Percentiles rank a stretch among this genome's conserved stretches.
These are phyloP conservation scores for Inga leiocalycina DNA, from an alignment of 306 rosid genomes.

Conservation along the genomic window DNA sequence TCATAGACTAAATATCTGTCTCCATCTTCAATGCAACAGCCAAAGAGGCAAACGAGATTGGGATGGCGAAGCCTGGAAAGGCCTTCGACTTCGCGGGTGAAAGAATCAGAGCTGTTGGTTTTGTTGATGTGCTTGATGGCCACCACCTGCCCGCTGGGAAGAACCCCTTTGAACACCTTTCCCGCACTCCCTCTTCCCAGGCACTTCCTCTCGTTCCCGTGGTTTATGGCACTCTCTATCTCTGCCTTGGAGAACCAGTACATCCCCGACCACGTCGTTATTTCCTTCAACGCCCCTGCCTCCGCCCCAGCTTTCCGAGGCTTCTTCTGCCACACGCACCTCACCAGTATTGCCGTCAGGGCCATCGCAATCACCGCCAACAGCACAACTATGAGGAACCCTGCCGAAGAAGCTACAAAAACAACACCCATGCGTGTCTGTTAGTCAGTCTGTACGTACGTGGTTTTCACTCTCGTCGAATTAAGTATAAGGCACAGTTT, in stretches of 20 bases:
- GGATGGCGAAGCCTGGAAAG: slow-evolving; percentile 89
- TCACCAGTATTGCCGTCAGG: slow-evolving; percentile 45
- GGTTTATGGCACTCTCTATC: slow-evolving; percentile 68
- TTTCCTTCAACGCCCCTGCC: slow-evolving; percentile 28
- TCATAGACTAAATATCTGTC: slow-evolving; percentile 81
- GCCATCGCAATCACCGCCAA: slow-evolving; percentile 21
- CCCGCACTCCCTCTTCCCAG: slow-evolving; percentile 91
- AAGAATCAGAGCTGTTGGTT: slow-evolving; percentile 60
- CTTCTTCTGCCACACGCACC: slow-evolving; percentile 50
- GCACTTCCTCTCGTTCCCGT: slow-evolving; percentile 42
- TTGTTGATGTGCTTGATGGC: slow-evolving; percentile 75
- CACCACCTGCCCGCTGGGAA: slow-evolving; percentile 87
- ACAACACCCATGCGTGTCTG: neutral
- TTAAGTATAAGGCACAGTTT: neutral
- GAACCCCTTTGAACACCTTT: slow-evolving; percentile 69
- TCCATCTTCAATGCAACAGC: slow-evolving; percentile 67
- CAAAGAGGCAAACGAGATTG: slow-evolving; percentile 74
- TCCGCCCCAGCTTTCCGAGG: slow-evolving; percentile 15
- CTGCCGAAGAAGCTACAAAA: slow-evolving; percentile 30
- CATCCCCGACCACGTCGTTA: slow-evolving; percentile 61
- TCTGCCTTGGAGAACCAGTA: slow-evolving; percentile 73
- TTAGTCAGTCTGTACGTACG: slow-evolving; percentile 4
- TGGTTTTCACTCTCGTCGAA: neutral
- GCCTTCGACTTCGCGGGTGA: slow-evolving; percentile 64
- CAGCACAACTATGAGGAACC: slow-evolving; percentile 36